Evolutionary conservation across 768 basidiomycete species (phyloP), one percentile per base, ranked within the genome.

Genomic region (Lactarius vividus): DNA sequence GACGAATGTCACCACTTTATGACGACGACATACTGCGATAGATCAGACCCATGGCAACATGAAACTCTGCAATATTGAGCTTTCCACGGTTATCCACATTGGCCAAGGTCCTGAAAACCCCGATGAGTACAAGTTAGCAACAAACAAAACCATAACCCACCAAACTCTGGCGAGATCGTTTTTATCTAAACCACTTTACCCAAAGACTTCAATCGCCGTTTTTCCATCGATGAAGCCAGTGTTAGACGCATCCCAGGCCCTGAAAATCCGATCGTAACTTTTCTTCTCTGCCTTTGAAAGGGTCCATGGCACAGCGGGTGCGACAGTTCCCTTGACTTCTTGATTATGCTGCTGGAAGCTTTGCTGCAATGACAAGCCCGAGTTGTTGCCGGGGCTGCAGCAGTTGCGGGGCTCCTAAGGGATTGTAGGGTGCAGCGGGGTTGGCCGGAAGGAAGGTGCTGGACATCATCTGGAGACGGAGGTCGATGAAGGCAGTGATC

Each of bases 141-240:
- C 62, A 67, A 4, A 62, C n/a, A n/a, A 37, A 31, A 26, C 58
- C 26, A 46, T 63, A 61, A 80, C 88, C 70, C 71, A 96, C 96
- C 97, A 99, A 65, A 99, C 91, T 69, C 88, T 85, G 62, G 95
- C 96, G 26, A 98, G 80, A 72, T 98, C 95, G 66, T 96, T 91
- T 77, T 89, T 89, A 13, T 86, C 84, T 20, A 99, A 73, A 0
- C 94, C 96, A 77, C 93, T 95, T 72, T 94, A 91, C 0, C 95
- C 93, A 77, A 99, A 98, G 29, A 97, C 94, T 74, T 96, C 92
- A 54, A 91, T 79, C 1, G 96, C 96, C 18, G 85, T 91, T 69
- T 83, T 78, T 29, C 97, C 96, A 57, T 77, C 85, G 73, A 99
- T 92, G 76, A 96, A 98, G 0, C 95, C 94, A 0, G 86, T 85